Conservation (phyloP, 176 grass and related monocot species). For the Typha latifolia region DNA sequence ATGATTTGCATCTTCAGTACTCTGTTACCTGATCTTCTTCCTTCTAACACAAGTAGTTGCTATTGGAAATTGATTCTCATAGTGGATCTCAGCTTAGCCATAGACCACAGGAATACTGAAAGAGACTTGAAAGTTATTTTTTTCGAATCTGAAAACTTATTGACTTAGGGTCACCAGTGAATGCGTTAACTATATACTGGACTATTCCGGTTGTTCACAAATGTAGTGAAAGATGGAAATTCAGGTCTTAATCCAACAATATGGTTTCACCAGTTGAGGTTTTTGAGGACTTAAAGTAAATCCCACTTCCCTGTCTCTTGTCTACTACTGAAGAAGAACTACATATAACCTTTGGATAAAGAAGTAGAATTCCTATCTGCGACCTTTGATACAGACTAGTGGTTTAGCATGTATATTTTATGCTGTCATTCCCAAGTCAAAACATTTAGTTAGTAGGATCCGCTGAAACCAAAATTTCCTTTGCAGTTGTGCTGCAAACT, state of each 20-base stretch:
- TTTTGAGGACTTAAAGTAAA: background rate
- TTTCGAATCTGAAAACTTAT: too few species aligned
- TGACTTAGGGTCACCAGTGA: too few species aligned
- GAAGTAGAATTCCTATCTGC: background rate
- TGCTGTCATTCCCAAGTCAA: background rate
- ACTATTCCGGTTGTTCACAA: background rate
- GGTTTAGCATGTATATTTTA: background rate
- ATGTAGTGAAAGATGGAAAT: constrained; percentile 1
- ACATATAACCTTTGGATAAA: background rate
- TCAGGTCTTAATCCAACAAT: background rate
- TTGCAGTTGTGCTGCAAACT: constrained; percentile 73
- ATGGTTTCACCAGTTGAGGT: background rate
- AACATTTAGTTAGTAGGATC: background rate
- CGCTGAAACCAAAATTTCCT: constrained; percentile 33
- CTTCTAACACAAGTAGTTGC: too few species aligned
- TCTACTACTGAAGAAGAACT: background rate
- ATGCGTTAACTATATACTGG: background rate
- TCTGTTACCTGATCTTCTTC: too few species aligned
- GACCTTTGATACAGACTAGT: background rate
- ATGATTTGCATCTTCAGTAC: too few species aligned
- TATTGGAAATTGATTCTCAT: too few species aligned
- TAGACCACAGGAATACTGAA: too few species aligned
- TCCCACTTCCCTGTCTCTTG: background rate
- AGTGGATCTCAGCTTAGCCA: too few species aligned
- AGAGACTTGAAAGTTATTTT: too few species aligned